These are phyloP conservation scores for Hygrophila difformis DNA, from an alignment of 257 asterid species.

Conservation along the genomic window DNA sequence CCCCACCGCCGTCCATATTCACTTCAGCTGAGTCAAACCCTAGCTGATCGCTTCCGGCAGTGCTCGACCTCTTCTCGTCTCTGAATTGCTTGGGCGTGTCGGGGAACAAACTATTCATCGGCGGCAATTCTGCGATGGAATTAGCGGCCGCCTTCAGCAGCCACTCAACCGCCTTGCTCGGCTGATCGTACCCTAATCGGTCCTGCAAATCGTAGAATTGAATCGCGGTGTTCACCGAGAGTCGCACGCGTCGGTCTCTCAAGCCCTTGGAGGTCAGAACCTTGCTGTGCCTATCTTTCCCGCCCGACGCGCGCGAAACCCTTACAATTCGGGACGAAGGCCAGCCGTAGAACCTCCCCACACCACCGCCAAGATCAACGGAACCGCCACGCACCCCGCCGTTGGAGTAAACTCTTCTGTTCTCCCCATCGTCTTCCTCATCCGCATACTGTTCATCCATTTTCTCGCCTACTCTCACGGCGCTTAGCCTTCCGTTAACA, in stretches of 20 bases:
- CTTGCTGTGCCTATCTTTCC: conserved; percentile 85
- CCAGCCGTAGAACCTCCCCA: conserved; percentile 43
- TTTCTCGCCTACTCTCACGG: conserved; percentile 1
- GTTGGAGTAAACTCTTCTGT: conserved; percentile 10
- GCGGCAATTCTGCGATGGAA: conserved; percentile 66
- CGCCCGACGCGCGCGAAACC: conserved; percentile 72
- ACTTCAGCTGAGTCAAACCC: conserved; percentile 45
- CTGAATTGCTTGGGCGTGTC: conserved; percentile 56
- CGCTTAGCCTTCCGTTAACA: conserved; percentile 16
- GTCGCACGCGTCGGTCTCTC: conserved; percentile 74
- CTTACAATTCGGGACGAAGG: conserved; percentile 64
- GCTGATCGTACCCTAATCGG: conserved; percentile 77
- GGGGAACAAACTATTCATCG: conserved; percentile 40
- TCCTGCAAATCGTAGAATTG: conserved; percentile 85
- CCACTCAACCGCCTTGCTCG: conserved; percentile 96
- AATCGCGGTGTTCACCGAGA: conserved; percentile 76
- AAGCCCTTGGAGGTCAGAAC: conserved; percentile 75
- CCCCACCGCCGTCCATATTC: conserved; percentile 39
- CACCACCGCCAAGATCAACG: conserved; percentile 22
- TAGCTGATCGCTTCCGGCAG: conserved; percentile 36
- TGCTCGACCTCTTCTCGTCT: conserved; percentile 58
- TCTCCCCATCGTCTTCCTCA: conserved; percentile 36
- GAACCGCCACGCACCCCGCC: conserved; percentile 4
- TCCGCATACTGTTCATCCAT: conserved; percentile 39
- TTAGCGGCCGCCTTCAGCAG: conserved; percentile 61